Evolutionary conservation across 352 stramenopile species (phyloP).

Genomic region (Pythium utonaiense): DNA sequence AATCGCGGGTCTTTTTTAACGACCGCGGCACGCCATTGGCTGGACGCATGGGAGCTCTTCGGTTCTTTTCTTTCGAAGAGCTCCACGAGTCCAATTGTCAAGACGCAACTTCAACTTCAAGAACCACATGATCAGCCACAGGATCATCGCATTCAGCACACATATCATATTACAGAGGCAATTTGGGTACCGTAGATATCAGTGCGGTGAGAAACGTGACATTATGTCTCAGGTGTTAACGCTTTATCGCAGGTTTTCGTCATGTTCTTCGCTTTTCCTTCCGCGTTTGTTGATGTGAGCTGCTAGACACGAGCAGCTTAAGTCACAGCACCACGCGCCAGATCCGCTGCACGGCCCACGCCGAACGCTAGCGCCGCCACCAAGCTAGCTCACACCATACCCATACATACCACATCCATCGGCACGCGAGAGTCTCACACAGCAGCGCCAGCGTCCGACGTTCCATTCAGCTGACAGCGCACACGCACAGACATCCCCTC

Average conservation of each 20-base stretch:
- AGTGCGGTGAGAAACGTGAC: not conserved
- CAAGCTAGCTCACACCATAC: not conserved
- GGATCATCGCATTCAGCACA: constrained; percentile 7
- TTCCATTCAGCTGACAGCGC: too few relatives aligned
- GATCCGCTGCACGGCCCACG: not conserved
- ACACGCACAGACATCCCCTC: too few relatives aligned
- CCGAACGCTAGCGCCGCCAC: not conserved
- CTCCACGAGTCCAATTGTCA: constrained; percentile 19
- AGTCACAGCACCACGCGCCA: constrained; percentile 18
- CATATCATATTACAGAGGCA: not conserved
- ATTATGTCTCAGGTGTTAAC: constrained; percentile 18
- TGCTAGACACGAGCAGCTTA: not conserved
- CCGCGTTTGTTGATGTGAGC: constrained; percentile 5
- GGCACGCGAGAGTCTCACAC: too few relatives aligned
- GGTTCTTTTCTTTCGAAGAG: constrained; percentile 25
- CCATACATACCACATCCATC: not conserved
- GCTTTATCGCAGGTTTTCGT: not conserved
- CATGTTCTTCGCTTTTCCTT: constrained; percentile 8
- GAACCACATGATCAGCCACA: constrained; percentile 2
- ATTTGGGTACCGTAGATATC: not conserved
- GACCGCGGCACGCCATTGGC: constrained; percentile 16
- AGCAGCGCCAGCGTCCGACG: too few relatives aligned
- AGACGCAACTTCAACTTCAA: constrained; percentile 36
- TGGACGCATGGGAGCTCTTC: not conserved
- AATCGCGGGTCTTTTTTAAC: constrained; percentile 23